Conservation (phyloP, 768 basidiomycete species). For the Podaxis mareebaensis region DNA sequence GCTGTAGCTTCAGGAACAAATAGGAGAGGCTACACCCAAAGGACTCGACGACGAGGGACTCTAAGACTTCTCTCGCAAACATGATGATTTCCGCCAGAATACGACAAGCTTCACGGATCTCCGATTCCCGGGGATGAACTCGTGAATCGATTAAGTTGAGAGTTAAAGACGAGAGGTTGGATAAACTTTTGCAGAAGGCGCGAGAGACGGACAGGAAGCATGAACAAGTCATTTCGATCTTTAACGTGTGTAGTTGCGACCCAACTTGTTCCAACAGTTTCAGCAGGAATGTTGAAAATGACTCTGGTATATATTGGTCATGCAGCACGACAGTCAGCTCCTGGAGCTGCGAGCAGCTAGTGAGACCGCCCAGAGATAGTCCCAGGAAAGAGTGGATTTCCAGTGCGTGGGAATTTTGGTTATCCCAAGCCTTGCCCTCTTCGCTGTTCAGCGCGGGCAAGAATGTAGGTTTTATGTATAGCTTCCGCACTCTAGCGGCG, state of each 20-base stretch:
- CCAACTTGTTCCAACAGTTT: constrained; percentile 16
- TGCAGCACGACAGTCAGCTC: constrained; percentile 25
- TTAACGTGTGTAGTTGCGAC: neutral
- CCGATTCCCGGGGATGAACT: neutral
- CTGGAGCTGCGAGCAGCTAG: constrained; percentile 21
- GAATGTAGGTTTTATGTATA: constrained; percentile 30
- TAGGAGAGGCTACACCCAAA: neutral
- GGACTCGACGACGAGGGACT: neutral
- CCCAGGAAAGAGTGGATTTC: constrained; percentile 13
- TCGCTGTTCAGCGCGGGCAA: constrained; percentile 21
- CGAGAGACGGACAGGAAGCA: neutral
- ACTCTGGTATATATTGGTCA: constrained; percentile 23
- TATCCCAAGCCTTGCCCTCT: neutral
- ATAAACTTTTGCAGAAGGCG: neutral
- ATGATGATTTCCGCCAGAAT: neutral
- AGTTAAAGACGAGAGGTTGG: neutral
- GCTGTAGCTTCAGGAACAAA: neutral
- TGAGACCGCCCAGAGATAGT: constrained; percentile 15
- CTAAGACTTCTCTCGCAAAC: neutral
- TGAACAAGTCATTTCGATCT: neutral
- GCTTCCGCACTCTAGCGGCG: constrained; percentile 21
- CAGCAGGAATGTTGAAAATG: constrained; percentile 22
- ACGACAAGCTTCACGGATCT: neutral
- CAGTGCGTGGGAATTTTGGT: neutral
- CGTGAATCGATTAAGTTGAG: neutral